These are phyloP conservation scores for Cryoendolithus antarcticus DNA, from an alignment of 2,329 filamentous ascomycete genomes.

Conservation along the genomic window DNA sequence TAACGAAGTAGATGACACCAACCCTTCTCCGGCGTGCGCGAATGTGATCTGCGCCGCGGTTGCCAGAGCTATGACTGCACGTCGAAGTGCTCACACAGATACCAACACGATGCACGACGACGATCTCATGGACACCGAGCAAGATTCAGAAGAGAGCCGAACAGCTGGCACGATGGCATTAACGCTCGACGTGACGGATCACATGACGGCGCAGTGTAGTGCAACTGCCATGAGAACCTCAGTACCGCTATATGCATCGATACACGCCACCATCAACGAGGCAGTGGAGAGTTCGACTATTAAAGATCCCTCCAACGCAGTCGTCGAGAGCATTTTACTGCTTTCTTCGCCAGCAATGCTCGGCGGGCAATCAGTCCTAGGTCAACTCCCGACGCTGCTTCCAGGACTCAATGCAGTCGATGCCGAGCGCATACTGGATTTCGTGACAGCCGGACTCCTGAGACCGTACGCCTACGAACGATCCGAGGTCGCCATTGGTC, in stretches of 20 bases:
- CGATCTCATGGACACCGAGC: constrained; percentile 44
- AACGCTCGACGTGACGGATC: constrained; percentile 35
- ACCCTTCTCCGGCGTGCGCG: too few relatives aligned
- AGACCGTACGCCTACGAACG: constrained; percentile 50
- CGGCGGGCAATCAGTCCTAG: constrained; percentile 13
- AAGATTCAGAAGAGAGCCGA: constrained; percentile 47
- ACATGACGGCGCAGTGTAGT: constrained; percentile 15
- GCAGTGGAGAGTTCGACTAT: background rate
- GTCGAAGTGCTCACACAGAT: too few relatives aligned
- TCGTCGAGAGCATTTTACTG: constrained; percentile 15
- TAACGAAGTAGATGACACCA: too few relatives aligned
- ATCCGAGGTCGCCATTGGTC: constrained; percentile 59
- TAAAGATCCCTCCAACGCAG: constrained; percentile 4
- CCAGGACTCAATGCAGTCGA: constrained; percentile 20
- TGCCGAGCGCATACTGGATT: constrained; percentile 33
- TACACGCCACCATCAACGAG: background rate
- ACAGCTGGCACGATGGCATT: constrained; percentile 25
- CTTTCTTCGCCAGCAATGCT: constrained; percentile 13
- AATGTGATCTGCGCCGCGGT: too few relatives aligned
- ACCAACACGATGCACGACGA: too few relatives aligned
- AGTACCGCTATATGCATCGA: constrained; percentile 13
- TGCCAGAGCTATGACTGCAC: too few relatives aligned
- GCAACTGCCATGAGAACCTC: constrained; percentile 10
- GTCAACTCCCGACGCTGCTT: constrained; percentile 12
- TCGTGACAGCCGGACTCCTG: constrained; percentile 37